Evolutionary conservation across 805 yeast species (phyloP).

Genomic region (Saccharomycopsis synnaedendra): DNA sequence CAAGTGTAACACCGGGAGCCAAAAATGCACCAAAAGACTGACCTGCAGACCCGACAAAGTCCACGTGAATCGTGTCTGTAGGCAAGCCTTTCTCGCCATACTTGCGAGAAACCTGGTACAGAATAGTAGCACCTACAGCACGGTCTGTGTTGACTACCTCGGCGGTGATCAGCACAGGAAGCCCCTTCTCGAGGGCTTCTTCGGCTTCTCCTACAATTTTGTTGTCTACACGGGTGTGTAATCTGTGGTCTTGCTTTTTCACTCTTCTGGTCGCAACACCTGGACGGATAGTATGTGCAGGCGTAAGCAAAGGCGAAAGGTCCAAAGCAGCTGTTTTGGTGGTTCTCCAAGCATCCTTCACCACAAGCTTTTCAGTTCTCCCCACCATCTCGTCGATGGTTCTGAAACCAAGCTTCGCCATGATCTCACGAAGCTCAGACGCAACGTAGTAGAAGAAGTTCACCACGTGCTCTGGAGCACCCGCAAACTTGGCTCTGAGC

Average conservation of each 20-base stretch:
- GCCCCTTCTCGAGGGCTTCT: slow-evolving; percentile 88
- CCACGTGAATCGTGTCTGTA: slow-evolving; percentile 90
- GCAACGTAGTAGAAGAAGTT: slow-evolving; percentile 94
- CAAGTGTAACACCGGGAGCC: slow-evolving; percentile 91
- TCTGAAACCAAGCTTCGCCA: slow-evolving; percentile 94
- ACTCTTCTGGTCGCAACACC: slow-evolving; percentile 92
- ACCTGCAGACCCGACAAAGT: slow-evolving; percentile 89
- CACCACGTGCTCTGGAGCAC: slow-evolving; percentile 97
- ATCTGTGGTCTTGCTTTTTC: slow-evolving; percentile 86
- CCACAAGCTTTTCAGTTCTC: slow-evolving; percentile 80
- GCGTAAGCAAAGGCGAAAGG: slow-evolving; percentile 86
- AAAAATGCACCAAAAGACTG: slow-evolving; percentile 98
- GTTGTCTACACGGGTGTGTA: slow-evolving; percentile 90
- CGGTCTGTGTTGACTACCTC: slow-evolving; percentile 94
- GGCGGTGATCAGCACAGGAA: slow-evolving; percentile 89
- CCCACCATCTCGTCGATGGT: slow-evolving; percentile 98
- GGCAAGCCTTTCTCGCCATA: slow-evolving; percentile 93
- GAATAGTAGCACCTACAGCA: slow-evolving; percentile 88
- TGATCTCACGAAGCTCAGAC: slow-evolving; percentile 80
- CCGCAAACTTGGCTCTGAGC: slow-evolving; percentile 80
- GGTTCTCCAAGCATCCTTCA: slow-evolving; percentile 74
- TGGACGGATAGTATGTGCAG: slow-evolving; percentile 92
- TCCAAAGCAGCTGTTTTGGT: slow-evolving; percentile 89
- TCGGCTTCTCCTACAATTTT: slow-evolving; percentile 94
- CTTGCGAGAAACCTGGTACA: slow-evolving; percentile 85